Base-by-base conservation (phyloP, 129 eudicot genomes). In the Dittrichia graveolens region DNA sequence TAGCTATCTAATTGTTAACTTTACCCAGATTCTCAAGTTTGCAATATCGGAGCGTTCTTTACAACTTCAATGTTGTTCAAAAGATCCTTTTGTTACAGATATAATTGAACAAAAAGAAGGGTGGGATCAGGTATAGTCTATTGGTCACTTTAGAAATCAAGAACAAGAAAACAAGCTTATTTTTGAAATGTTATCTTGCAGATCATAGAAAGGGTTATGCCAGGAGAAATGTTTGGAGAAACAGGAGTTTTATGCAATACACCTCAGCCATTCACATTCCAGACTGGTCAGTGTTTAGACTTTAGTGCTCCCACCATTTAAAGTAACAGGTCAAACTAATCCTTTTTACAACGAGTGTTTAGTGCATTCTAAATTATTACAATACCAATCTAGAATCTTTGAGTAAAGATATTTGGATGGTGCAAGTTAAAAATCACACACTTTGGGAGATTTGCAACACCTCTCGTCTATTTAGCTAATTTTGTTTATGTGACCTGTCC, bases 201-300 rank as follows among this genome's bases (percentile, higher is more conserved):
- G 97, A 74, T 92, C 13, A 40, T 89, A 39, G 85, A 86, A 48
- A 87, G 79, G 72, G 92, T 79, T 46, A 12, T 55, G 35, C 48
- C 86, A 18, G 97, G 97, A 55, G 97, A 92, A 13, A 73, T 82
- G 35, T 86, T 89, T 72, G 96, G 98, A 63, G 98, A 92, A 52
- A 74, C 87, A 49, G 98, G 98, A 47, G 90, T 89, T 71, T 39
- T 92, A 63, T 87, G 81, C 75, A 75, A 92, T 70, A 85, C 74
- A 62, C 95, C 96, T 65, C 98, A 89, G 76, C 90, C 95, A 59
- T 87, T 79, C 81, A 84, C 92, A 10, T 90, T 69, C 55, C 89
- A 90, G 67, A n/a, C n/a, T n/a, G n/a, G n/a, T n/a, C n/a, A n/a
- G n/a, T n/a, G n/a, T n/a, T n/a, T n/a, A n/a, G n/a, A n/a, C n/a